A percentile compares a stretch with the other conserved stretches of the same genome.
These are phyloP conservation scores for Monosporascus sp. DNA, from an alignment of 2,329 filamentous ascomycete species.

Conservation along the genomic window DNA sequence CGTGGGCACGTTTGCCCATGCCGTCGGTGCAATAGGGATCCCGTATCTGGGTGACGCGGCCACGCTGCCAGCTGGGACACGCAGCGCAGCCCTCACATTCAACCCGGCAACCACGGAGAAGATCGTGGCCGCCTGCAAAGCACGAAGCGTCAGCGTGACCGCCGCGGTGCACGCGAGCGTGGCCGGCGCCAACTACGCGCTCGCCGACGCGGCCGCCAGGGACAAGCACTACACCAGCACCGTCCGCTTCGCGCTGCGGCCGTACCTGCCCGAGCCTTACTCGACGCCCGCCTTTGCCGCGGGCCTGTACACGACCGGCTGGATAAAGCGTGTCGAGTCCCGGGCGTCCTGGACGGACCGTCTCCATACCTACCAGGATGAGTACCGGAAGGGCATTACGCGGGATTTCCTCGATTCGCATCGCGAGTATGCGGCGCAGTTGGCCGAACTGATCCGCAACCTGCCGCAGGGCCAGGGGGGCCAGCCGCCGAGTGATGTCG, in stretches of 20 bases:
- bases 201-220: constrained; percentile 8
- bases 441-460: constrained; percentile 16
- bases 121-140: constrained; percentile 13
- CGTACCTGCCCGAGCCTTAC: constrained; percentile 22
- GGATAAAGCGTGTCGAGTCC: constrained; percentile 8
- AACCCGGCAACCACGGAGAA: constrained; percentile 12
- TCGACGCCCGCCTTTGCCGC: constrained; percentile 19
- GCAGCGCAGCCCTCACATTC: constrained; percentile 9
- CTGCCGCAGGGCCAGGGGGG: constrained; percentile 10
- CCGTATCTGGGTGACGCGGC: constrained; percentile 12
- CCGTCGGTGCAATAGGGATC: constrained; percentile 17
- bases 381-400: constrained; percentile 18
- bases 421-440: constrained; percentile 20
- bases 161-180: constrained; percentile 27
- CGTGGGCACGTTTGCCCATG: constrained; percentile 12
- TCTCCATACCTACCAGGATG: constrained; percentile 8
- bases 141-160: constrained; percentile 18
- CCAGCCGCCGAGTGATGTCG: constrained; percentile 23
- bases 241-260: constrained; percentile 22
- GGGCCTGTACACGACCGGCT: constrained; percentile 11
- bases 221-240: constrained; percentile 26
- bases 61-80: constrained; percentile 16
- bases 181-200: constrained; percentile 22
- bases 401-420: constrained; percentile 20
- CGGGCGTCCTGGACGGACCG: constrained; percentile 7